Conservation (phyloP, 352 stramenopile genomes). For the Heterotrichella gracilis region DNA sequence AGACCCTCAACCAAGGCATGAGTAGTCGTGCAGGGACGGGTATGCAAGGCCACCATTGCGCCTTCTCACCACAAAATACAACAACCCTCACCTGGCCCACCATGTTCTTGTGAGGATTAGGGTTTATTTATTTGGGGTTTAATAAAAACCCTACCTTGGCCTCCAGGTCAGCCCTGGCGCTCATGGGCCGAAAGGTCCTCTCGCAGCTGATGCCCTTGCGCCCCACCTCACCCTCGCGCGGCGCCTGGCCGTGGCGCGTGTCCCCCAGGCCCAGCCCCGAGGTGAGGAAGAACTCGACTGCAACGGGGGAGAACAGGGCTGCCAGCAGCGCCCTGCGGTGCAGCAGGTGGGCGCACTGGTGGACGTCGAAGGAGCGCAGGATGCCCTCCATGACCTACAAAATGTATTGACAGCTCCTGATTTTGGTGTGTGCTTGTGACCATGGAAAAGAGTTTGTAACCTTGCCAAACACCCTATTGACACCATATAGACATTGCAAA, state of each 20-base stretch:
- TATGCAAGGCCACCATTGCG: neutral
- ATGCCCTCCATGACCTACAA: conserved; percentile 57
- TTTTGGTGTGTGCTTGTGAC: no score
- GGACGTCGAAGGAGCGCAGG: conserved; percentile 37
- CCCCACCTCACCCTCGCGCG: neutral
- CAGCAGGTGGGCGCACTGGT: conserved; percentile 34
- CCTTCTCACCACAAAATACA: neutral
- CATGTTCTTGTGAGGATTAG: neutral
- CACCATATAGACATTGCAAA: no score
- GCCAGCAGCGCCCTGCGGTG: conserved; percentile 1
- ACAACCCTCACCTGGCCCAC: neutral
- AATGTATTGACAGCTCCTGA: no score
- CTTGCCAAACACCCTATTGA: no score
- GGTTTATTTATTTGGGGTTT: neutral
- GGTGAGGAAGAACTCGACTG: neutral
- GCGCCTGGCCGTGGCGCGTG: neutral
- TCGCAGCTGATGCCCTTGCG: conserved; percentile 18
- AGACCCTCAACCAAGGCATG: conserved; percentile 12
- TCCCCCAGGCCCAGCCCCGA: conserved; percentile 14
- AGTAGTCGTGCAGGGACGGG: conserved; percentile 13
- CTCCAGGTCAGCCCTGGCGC: neutral
- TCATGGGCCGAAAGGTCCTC: conserved; percentile 15
- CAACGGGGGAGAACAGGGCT: neutral
- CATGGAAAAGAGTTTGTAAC: no score
- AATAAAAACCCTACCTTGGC: no score